Conservation (phyloP, 805 yeast genomes). For the Candida chilensis region DNA sequence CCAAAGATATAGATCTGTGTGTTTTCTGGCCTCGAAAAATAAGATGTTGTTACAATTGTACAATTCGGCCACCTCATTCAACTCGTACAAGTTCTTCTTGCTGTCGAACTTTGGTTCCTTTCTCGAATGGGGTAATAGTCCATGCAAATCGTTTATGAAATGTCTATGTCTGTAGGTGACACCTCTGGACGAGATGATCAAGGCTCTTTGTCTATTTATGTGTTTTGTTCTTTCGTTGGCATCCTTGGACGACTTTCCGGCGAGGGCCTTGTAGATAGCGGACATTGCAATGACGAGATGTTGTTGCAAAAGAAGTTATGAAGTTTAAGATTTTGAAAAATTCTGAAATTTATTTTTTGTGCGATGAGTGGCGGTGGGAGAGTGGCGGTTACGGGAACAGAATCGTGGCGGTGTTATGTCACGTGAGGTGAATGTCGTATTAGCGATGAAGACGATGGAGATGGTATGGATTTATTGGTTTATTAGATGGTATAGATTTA, state of each 20-base stretch:
- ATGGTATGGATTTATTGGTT: too few species aligned
- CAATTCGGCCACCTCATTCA: conserved; percentile 93
- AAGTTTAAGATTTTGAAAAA: too few species aligned
- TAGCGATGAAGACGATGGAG: too few species aligned
- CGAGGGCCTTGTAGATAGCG: conserved; percentile 60
- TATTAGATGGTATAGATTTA: too few species aligned
- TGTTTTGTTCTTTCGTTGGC: conserved; percentile 41
- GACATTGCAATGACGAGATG: conserved; percentile 36
- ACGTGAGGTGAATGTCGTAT: too few species aligned
- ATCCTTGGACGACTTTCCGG: conserved; percentile 32
- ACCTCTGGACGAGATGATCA: conserved; percentile 90
- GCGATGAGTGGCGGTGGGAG: too few species aligned
- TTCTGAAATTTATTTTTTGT: too few species aligned
- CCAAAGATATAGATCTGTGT: conserved; percentile 92
- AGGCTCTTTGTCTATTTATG: conserved; percentile 80
- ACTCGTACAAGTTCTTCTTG: conserved; percentile 77
- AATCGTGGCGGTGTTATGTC: too few species aligned
- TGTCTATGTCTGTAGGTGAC: conserved; percentile 94
- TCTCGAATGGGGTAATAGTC: conserved; percentile 86
- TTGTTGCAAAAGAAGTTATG: too few species aligned
- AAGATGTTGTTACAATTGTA: conserved; percentile 94
- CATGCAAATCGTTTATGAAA: conserved; percentile 69
- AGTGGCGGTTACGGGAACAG: too few species aligned
- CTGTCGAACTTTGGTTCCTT: conserved; percentile 95
- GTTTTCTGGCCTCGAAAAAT: conserved; percentile 94